phyloP scores from a whole-genome alignment of 2,329 filamentous ascomycete genomes.

The Ophiosphaerella korrae region DNA sequence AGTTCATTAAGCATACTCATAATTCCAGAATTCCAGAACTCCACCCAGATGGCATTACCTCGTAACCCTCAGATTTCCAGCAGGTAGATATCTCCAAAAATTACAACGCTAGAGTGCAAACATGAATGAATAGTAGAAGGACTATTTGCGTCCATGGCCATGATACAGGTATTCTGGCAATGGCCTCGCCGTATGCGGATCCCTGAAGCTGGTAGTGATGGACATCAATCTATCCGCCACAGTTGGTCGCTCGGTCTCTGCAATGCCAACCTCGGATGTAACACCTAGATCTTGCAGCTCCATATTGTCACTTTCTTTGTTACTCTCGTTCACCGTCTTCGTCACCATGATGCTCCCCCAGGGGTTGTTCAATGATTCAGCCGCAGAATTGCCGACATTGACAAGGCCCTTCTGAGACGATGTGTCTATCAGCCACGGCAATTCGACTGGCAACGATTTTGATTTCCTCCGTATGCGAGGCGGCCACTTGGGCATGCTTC shows the following conservation, averaged over 20 bases:
- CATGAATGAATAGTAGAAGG: not conserved
- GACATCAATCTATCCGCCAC: constrained; percentile 46
- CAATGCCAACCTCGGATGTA: constrained; percentile 37
- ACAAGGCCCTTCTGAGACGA: constrained; percentile 41
- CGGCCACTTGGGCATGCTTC: constrained; percentile 20
- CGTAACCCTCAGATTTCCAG: too few species aligned
- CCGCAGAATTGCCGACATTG: constrained; percentile 6
- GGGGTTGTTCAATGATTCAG: constrained; percentile 17
- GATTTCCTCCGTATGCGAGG: constrained; percentile 13
- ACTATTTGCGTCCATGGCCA: constrained; percentile 9
- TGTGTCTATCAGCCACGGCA: constrained; percentile 27
- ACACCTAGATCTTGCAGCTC: constrained; percentile 43
- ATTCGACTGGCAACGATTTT: constrained; percentile 13
- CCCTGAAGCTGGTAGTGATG: constrained; percentile 38
- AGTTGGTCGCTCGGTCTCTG: constrained; percentile 48
- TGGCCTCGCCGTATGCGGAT: constrained; percentile 22
- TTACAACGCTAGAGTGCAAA: constrained; percentile 2
- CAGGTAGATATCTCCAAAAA: not conserved
- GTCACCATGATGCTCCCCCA: constrained; percentile 49
- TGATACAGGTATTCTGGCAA: constrained; percentile 17
- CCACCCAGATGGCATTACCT: too few species aligned
- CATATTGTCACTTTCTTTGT: constrained; percentile 24
- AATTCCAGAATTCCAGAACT: too few species aligned
- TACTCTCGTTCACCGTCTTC: constrained; percentile 38
- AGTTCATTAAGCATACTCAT: too few species aligned